Conservation (phyloP, 306 rosid species). For the Alnus glutinosa region DNA sequence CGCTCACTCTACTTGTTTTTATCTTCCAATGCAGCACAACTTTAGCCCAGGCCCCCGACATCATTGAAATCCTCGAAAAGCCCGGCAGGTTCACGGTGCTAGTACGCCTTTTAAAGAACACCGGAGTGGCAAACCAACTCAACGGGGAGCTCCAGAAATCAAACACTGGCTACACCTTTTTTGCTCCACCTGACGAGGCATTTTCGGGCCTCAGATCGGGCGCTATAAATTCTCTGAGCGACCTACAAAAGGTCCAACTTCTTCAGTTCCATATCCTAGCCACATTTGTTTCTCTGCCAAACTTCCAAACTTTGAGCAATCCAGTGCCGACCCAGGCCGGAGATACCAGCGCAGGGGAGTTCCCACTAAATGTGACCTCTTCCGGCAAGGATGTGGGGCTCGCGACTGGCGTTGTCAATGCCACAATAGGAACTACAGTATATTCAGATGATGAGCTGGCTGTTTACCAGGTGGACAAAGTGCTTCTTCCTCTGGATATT, state of each 20-base stretch:
- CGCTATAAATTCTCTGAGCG: conserved; percentile 30
- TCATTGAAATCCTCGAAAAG: conserved; percentile 44
- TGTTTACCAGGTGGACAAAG: conserved; percentile 47
- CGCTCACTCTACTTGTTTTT: neutral
- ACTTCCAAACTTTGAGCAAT: conserved; percentile 54
- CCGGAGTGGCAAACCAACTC: conserved; percentile 40
- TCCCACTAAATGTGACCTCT: conserved; percentile 48
- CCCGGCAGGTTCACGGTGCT: conserved; percentile 41
- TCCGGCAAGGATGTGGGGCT: conserved; percentile 46
- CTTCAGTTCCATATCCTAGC: conserved; percentile 52
- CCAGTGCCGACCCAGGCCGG: conserved; percentile 56
- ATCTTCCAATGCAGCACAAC: conserved; percentile 5
- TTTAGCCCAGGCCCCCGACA: conserved; percentile 31
- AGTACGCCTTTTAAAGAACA: conserved; percentile 42
- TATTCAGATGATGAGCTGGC: conserved; percentile 45
- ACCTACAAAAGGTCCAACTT: conserved; percentile 43
- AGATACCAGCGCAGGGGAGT: conserved; percentile 31
- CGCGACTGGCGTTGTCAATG: conserved; percentile 49
- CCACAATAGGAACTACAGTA: conserved; percentile 43
- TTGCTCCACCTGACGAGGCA: conserved; percentile 34
- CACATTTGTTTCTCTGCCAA: conserved; percentile 37
- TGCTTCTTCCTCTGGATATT: conserved; percentile 44
- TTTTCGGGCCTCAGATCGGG: conserved; percentile 36
- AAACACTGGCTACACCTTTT: conserved; percentile 23
- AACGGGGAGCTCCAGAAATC: conserved; percentile 38